Evolutionary conservation across 2,329 filamentous ascomycete species (phyloP), one percentile per base, ranked within the genome.

Genomic region (Fusarium sp.): DNA sequence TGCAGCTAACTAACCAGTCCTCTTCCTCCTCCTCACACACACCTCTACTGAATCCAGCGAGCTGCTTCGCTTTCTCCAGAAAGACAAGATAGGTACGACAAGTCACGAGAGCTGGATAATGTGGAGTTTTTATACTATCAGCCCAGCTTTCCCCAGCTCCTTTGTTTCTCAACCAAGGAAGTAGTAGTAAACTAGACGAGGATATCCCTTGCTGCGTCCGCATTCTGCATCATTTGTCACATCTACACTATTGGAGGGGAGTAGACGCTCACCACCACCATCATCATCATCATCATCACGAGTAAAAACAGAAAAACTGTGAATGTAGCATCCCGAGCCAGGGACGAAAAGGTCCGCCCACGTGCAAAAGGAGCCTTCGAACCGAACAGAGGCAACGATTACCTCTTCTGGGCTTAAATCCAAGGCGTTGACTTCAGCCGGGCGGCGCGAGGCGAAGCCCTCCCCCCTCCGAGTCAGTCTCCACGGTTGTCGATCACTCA

Each of bases 401-500:
- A 27, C 45, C 45, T 50, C 45, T 50, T 50, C 45, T 50, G 9
- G 45, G 43, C 43, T 47, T 47, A 14, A 17, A 47, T n/a, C 43
- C 43, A 47, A 63, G 59, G 63, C 71, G 37, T 68, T 40, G 35
- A 37, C 63, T 65, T 38, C 40, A 58, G 62, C 67, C 59, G 38
- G 67, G 63, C 66, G 56, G 59, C 71, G 68, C 67, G 52, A 62
- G 63, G 45, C 35, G 38, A 68, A 65, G 22, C 58, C 27, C 27
- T 30, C 27, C 33, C 33, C 6, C 33, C 33, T 11, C 60, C 68
- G 71, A 74, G 71, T 74, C 64, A 72, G 59, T 72, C 59, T 50
- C 38, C 40, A 43, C 37, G 20, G 37, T 17, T 11, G 71, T 72
- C 71, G 71, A 74, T 74, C 71, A 61, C 57, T 35, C 30, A 60